Conservation (phyloP, 768 basidiomycete species). For the Phaffia tasmanica region DNA sequence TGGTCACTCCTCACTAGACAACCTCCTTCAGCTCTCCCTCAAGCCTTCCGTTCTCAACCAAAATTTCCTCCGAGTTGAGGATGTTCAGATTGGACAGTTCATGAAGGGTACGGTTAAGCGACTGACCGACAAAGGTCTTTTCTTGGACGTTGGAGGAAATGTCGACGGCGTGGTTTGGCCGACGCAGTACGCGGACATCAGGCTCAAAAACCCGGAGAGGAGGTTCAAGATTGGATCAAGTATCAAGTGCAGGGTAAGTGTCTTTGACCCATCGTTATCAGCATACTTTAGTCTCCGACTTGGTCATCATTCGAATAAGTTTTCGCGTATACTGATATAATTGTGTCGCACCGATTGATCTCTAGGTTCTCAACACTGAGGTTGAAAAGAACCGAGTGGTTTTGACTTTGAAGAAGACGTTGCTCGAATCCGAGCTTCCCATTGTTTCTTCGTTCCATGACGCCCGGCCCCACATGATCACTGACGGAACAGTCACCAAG, state of each 20-base stretch:
- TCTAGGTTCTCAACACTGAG: constrained; percentile 71
- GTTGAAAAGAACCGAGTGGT: constrained; percentile 65
- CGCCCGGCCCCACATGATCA: constrained; percentile 47
- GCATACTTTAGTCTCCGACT: not conserved
- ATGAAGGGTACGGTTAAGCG: constrained; percentile 73
- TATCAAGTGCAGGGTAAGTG: constrained; percentile 73
- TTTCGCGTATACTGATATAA: not conserved
- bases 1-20: constrained; percentile 74
- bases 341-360: not conserved
- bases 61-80: constrained; percentile 68
- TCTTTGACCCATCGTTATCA: not conserved
- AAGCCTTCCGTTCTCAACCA: constrained; percentile 72
- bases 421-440: constrained; percentile 68
- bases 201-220: constrained; percentile 83
- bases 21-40: constrained; percentile 74
- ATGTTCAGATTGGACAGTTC: constrained; percentile 73
- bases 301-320: not conserved
- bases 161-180: constrained; percentile 93
- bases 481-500: constrained; percentile 73
- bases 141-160: constrained; percentile 72
- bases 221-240: constrained; percentile 70
- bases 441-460: constrained; percentile 57
- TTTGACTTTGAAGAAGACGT: constrained; percentile 80
- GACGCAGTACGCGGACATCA: constrained; percentile 86
- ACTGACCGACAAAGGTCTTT: constrained; percentile 66